These are phyloP conservation scores for Cladosporium oxysporum DNA, from an alignment of 2,329 filamentous ascomycete genomes.

Conservation along the genomic window DNA sequence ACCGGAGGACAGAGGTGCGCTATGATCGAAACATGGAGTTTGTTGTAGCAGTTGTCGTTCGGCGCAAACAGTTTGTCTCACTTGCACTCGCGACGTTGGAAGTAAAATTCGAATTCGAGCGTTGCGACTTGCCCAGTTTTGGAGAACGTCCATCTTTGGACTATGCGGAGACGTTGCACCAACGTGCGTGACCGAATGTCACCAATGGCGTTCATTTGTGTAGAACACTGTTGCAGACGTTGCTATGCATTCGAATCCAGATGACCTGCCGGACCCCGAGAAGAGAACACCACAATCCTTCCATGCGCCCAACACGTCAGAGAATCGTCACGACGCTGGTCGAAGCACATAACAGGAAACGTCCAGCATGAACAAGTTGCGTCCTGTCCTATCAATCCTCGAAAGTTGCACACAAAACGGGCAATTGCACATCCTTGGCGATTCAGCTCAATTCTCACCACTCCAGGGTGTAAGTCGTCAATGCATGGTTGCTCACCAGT, in stretches of 20 bases:
- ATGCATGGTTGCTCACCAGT: background rate
- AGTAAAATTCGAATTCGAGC: constrained; percentile 11
- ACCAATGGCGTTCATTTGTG: background rate
- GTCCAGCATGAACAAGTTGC: background rate
- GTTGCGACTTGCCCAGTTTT: constrained; percentile 10
- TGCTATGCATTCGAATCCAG: constrained; percentile 11
- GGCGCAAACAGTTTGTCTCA: constrained; percentile 1
- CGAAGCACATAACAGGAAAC: background rate
- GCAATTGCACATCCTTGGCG: background rate
- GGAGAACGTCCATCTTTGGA: background rate
- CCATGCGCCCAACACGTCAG: background rate
- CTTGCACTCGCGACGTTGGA: constrained; percentile 7
- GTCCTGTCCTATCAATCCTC: background rate
- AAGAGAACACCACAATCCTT: background rate
- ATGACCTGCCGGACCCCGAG: constrained; percentile 3
- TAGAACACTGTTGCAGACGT: constrained; percentile 14
- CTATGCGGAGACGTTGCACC: background rate
- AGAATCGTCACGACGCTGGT: constrained; percentile 1
- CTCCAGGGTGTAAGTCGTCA: background rate
- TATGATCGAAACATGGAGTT: constrained; percentile 14
- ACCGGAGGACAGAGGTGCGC: constrained; percentile 14
- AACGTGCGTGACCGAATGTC: background rate
- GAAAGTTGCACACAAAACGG: background rate
- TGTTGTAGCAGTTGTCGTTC: constrained; percentile 2
- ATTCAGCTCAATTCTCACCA: background rate